phyloP scores from a whole-genome alignment of 2,329 filamentous ascomycete species.

The Leptographium flavum region DNA sequence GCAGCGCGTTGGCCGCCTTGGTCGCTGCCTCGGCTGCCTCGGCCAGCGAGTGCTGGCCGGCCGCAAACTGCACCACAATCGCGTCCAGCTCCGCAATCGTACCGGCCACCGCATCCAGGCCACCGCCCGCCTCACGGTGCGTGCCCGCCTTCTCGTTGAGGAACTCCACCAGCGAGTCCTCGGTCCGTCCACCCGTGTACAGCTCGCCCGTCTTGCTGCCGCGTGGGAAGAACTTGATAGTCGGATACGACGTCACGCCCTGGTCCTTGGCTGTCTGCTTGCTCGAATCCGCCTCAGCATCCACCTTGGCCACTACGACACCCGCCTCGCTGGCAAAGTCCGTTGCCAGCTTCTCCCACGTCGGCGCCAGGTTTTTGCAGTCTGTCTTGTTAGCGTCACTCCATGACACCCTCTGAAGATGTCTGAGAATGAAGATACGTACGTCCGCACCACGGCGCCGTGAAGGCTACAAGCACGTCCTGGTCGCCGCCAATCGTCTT shows the following conservation, averaged over 20 bases:
- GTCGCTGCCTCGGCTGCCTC: slow-evolving; percentile 57
- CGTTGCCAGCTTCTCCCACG: slow-evolving; percentile 74
- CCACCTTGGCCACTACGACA: slow-evolving; percentile 87
- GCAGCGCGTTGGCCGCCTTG: slow-evolving; percentile 52
- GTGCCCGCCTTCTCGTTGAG: slow-evolving; percentile 84
- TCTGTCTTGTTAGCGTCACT: slow-evolving; percentile 35
- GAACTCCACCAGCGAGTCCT: slow-evolving; percentile 64
- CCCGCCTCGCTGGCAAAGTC: slow-evolving; percentile 63
- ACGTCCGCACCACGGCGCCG: slow-evolving; percentile 98
- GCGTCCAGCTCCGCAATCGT: slow-evolving; percentile 67
- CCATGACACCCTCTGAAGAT: neutral
- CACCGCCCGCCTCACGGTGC: slow-evolving; percentile 68
- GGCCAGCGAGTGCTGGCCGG: slow-evolving; percentile 42
- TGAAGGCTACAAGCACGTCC: slow-evolving; percentile 89
- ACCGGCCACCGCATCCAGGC: slow-evolving; percentile 64
- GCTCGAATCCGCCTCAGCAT: slow-evolving; percentile 71
- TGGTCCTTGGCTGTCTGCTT: slow-evolving; percentile 65
- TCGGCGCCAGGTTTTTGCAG: slow-evolving; percentile 88
- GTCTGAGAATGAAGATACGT: slow-evolving; percentile 30
- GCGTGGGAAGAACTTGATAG: slow-evolving; percentile 93
- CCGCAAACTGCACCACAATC: slow-evolving; percentile 58
- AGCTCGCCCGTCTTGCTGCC: slow-evolving; percentile 57
- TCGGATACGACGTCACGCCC: slow-evolving; percentile 77
- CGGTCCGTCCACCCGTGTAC: slow-evolving; percentile 64
- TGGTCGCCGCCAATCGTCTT: slow-evolving; percentile 68